Evolutionary conservation across 2,329 filamentous ascomycete genomes (phyloP).

Genomic region (Ascochyta rabiei): DNA sequence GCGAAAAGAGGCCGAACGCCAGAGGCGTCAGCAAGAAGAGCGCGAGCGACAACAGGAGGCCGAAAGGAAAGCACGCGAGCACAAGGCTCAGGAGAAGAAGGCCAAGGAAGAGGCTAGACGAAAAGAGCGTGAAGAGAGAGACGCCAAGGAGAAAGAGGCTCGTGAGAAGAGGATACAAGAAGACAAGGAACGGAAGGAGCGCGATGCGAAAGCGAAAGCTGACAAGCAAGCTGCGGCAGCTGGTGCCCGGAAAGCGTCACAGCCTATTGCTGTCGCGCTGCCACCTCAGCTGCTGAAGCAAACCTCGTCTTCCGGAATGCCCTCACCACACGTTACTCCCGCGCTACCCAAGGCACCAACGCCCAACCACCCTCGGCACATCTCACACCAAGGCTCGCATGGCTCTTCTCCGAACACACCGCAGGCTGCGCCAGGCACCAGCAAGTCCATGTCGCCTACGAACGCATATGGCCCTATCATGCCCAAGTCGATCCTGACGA

Average conservation of each 20-base stretch:
- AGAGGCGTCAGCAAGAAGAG: slow-evolving; percentile 79
- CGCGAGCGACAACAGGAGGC: slow-evolving; percentile 83
- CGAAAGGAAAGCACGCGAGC: slow-evolving; percentile 82
- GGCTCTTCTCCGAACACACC: slow-evolving; percentile 73
- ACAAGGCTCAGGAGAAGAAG: slow-evolving; percentile 81
- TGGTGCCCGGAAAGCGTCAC: slow-evolving; percentile 44
- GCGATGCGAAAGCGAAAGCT: slow-evolving; percentile 60
- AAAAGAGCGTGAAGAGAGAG: slow-evolving; percentile 71
- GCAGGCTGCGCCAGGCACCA: slow-evolving; percentile 54
- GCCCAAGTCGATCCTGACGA: slow-evolving; percentile 67
- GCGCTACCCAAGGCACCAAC: slow-evolving; percentile 82
- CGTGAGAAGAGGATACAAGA: slow-evolving; percentile 69
- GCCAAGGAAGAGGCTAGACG: slow-evolving; percentile 73
- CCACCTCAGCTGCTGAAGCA: slow-evolving; percentile 62
- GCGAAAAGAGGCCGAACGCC: slow-evolving; percentile 83
- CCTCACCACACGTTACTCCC: slow-evolving; percentile 85
- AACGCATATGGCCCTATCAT: slow-evolving; percentile 70
- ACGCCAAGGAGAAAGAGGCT: slow-evolving; percentile 73
- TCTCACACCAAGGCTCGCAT: slow-evolving; percentile 78
- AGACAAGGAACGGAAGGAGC: slow-evolving; percentile 64
- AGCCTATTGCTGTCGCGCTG: slow-evolving; percentile 55
- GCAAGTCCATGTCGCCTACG: slow-evolving; percentile 64
- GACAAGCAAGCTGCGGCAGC: slow-evolving; percentile 44
- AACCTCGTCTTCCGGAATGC: slow-evolving; percentile 58
- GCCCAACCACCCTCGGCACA: slow-evolving; percentile 75